Evolutionary conservation across 352 stramenopile species (phyloP).

Genomic region (Phytophthora pseudosyringae): DNA sequence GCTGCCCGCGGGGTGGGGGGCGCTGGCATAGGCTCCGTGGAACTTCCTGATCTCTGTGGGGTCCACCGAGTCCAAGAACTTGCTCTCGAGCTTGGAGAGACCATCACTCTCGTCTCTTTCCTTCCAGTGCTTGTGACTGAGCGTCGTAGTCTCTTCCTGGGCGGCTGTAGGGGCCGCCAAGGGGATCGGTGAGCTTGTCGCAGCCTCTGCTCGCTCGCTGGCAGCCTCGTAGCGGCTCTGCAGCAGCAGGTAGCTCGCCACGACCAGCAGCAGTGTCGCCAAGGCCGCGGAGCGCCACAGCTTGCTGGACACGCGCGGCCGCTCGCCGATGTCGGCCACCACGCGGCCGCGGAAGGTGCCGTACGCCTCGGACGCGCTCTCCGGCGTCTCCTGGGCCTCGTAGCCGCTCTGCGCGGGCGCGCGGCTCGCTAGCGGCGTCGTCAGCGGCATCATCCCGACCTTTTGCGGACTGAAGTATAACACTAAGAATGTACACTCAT

Average conservation of each 20-base stretch:
- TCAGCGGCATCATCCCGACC: conserved; percentile 29
- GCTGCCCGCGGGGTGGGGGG: conserved; percentile 52
- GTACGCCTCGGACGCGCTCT: conserved; percentile 15
- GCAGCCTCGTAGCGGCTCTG: conserved; percentile 20
- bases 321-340: conserved; percentile 12
- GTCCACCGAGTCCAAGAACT: conserved; percentile 34
- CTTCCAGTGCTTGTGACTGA: conserved; percentile 30
- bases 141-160: conserved; percentile 11
- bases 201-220: not conserved
- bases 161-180: not conserved
- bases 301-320: conserved; percentile 4
- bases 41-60: conserved; percentile 35
- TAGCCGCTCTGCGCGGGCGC: not conserved
- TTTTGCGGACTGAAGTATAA: conserved; percentile 21
- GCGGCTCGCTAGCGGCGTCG: conserved; percentile 12
- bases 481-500: conserved; percentile 13
- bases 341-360: conserved; percentile 27
- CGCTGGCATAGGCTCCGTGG: conserved; percentile 42
- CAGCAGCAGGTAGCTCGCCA: conserved; percentile 33
- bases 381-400: conserved; percentile 13
- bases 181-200: not conserved
- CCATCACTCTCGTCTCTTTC: conserved; percentile 22
- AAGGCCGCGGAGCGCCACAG: conserved; percentile 27
- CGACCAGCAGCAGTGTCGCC: conserved; percentile 19
- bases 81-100: conserved; percentile 31